phyloP scores from a whole-genome alignment of 2,329 filamentous ascomycete genomes.

The Ophiosphaerella korrae region DNA sequence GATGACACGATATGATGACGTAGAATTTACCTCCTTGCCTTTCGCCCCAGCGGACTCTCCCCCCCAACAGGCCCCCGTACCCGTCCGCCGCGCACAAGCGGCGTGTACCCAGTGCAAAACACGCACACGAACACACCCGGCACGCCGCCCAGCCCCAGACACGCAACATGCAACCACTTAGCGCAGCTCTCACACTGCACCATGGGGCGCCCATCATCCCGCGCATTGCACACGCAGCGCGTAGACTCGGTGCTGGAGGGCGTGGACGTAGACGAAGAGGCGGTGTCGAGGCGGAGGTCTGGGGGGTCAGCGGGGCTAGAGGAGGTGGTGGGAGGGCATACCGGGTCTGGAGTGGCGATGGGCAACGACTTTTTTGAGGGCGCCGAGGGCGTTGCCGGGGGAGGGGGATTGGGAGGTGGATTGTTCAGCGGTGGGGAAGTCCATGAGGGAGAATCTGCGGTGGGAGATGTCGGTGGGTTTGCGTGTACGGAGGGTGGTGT shows the following conservation, averaged over 20 bases:
- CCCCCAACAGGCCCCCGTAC: slow-evolving; percentile 11
- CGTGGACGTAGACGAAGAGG: slow-evolving; percentile 10
- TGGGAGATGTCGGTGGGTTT: slow-evolving; percentile 20
- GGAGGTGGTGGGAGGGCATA: slow-evolving; percentile 19
- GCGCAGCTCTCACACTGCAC: slow-evolving; percentile 68
- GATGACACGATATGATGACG: no score
- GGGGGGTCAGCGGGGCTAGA: slow-evolving; percentile 12
- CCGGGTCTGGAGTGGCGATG: slow-evolving; percentile 43
- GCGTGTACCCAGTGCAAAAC: slow-evolving; percentile 44
- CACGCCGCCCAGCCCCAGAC: slow-evolving; percentile 60
- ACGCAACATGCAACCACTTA: slow-evolving; percentile 66
- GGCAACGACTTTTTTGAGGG: slow-evolving; percentile 49
- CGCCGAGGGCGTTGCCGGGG: slow-evolving; percentile 47
- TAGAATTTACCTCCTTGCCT: no score
- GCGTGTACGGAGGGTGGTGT: no score
- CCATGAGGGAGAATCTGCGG: slow-evolving; percentile 41
- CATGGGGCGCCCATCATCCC: slow-evolving; percentile 61
- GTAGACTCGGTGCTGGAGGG: slow-evolving; percentile 50
- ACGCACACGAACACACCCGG: slow-evolving; percentile 48
- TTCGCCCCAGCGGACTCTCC: no score
- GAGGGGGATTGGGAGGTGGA: slow-evolving; percentile 32
- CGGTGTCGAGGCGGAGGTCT: slow-evolving; percentile 33
- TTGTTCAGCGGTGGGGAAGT: slow-evolving; percentile 33
- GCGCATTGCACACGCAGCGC: slow-evolving; percentile 63
- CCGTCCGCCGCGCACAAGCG: slow-evolving; percentile 14